These are phyloP conservation scores for Pseudodiploospora longispora DNA, from an alignment of 2,329 filamentous ascomycete species.

Conservation along the genomic window DNA sequence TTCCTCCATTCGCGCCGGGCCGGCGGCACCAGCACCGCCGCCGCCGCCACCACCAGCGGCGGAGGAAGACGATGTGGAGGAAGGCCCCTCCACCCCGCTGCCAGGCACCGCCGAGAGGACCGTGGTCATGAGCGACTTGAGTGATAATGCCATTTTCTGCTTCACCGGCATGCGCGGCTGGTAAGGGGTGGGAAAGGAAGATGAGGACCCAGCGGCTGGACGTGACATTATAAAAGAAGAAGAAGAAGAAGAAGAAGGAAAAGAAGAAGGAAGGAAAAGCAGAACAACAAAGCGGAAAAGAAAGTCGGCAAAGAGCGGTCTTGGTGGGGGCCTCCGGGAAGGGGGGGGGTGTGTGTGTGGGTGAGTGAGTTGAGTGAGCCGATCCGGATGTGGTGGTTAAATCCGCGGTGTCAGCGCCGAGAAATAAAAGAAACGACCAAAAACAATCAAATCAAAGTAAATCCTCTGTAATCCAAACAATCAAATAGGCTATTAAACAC, in stretches of 20 bases:
- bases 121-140: conserved; percentile 25
- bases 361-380: too few relatives aligned
- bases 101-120: conserved; percentile 13
- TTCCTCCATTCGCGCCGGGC: conserved; percentile 23
- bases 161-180: conserved; percentile 23
- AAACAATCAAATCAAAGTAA: too few relatives aligned
- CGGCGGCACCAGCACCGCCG: conserved; percentile 13
- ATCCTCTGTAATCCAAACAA: too few relatives aligned
- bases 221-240: conserved; percentile 9
- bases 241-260: conserved; percentile 4
- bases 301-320: background rate
- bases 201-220: conserved; percentile 9
- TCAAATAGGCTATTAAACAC: too few relatives aligned
- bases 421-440: too few relatives aligned
- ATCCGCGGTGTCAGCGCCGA: too few relatives aligned
- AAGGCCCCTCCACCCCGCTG: background rate
- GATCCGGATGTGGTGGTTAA: too few relatives aligned
- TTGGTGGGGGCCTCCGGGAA: too few relatives aligned
- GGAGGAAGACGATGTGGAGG: too few relatives aligned
- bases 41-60: conserved; percentile 8
- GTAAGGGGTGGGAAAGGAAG: background rate
- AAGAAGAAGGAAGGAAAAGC: background rate
- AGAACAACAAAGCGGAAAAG: background rate
- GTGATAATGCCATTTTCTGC: conserved; percentile 35
- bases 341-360: too few relatives aligned